phyloP scores from a whole-genome alignment of 2,329 filamentous ascomycete species.

The Annulohypoxylon truncatum region DNA sequence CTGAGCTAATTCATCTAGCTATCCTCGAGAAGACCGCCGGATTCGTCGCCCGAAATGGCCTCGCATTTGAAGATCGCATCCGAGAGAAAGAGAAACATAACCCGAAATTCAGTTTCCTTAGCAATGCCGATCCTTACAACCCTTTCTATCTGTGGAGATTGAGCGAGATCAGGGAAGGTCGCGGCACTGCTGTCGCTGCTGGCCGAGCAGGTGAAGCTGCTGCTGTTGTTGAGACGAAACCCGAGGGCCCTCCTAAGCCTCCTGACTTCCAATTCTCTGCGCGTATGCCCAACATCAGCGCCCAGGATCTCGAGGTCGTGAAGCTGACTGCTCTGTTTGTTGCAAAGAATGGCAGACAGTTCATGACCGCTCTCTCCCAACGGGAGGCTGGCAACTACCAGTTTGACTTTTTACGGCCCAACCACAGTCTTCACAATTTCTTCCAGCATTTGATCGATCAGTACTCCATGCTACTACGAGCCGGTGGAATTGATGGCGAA shows the following conservation, averaged over 20 bases:
- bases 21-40: conserved; percentile 94
- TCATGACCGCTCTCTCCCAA: conserved; percentile 90
- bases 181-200: conserved; percentile 81
- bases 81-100: conserved; percentile 85
- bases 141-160: conserved; percentile 92
- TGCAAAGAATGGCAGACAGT: conserved; percentile 90
- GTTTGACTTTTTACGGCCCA: conserved; percentile 94
- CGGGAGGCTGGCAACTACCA: conserved; percentile 91
- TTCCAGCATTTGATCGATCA: conserved; percentile 94
- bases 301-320: conserved; percentile 84
- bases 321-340: conserved; percentile 89
- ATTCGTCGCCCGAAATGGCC: conserved; percentile 79
- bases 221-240: conserved; percentile 69
- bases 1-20: conserved; percentile 54
- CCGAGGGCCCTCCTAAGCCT: conserved; percentile 85
- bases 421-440: conserved; percentile 96
- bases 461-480: conserved; percentile 82
- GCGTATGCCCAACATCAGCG: conserved; percentile 96
- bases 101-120: conserved; percentile 92
- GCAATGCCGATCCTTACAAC: conserved; percentile 82
- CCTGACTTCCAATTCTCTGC: conserved; percentile 92
- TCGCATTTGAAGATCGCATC: conserved; percentile 83
- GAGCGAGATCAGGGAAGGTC: conserved; percentile 83
- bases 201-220: conserved; percentile 75
- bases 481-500: conserved; percentile 73